Base-by-base conservation (phyloP, 2,329 filamentous ascomycete genomes). In the Furcasterigmium sp. region DNA sequence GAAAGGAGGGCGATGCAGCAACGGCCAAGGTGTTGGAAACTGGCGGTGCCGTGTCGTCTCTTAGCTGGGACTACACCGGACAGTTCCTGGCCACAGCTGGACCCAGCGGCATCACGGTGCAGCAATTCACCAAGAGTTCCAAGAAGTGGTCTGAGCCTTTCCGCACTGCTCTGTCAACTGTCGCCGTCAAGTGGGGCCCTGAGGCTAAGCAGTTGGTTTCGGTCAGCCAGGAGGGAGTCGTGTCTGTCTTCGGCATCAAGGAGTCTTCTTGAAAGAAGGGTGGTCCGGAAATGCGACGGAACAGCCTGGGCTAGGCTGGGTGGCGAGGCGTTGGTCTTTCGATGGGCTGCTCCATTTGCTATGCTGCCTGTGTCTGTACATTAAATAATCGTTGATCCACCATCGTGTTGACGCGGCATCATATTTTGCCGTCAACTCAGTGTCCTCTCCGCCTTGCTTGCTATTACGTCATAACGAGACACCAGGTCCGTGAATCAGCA, bases 11-110 rank as follows among this genome's bases (percentile, higher is more conserved):
- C 48, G 90, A 88, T 53, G 84, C 85, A 15, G 83, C 84, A 5
- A 78, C 82, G 56, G 82, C 84, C 59, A 95, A 95, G 74, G 80
- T 85, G n/a, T 73, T 98, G 32, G 89, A 96, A 51, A 84, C 85
- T 37, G 91, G 90, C 44, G 84, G 82, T 48, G 74, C 80, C n/a
- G 80, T 95, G 38, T 78, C 86, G 48, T 81, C 78, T 32, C 74
- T 96, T 50, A 75, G 76, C 39, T 98, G 91, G 91, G 93, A 98
- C 60, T 96, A 95, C 70, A 93, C 87, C 7, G 91, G 91, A 35
- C 91, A 96, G 65, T 98, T 87, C 69, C 73, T 98, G 42, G 87
- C 91, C 20, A 85, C 86, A 11, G 87, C 81, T 4, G 91, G 91
- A 7, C 76, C 84, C 4, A 82, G 84, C 36, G 90, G 90, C 21